These are phyloP conservation scores for Penicillium alfredii DNA, from an alignment of 495 filamentous ascomycete species.

Conservation along the genomic window DNA sequence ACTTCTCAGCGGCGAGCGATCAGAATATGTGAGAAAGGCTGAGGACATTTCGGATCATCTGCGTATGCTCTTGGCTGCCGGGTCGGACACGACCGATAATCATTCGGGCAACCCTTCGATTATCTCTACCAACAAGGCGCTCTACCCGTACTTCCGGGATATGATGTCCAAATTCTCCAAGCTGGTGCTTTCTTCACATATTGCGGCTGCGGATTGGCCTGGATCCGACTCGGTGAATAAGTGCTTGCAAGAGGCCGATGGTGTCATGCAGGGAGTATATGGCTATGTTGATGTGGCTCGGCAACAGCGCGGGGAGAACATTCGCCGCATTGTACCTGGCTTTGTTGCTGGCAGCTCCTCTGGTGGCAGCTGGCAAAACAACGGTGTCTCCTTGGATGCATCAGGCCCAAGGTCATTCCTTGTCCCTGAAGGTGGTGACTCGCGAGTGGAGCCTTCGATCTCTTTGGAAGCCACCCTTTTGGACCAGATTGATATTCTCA, in stretches of 20 bases:
- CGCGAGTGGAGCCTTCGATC: slow-evolving; percentile 63
- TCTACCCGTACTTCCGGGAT: slow-evolving; percentile 96
- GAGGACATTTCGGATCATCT: slow-evolving; percentile 98
- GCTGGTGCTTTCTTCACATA: slow-evolving; percentile 95
- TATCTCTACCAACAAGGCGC: slow-evolving; percentile 90
- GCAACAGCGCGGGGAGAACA: slow-evolving; percentile 82
- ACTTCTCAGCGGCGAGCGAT: slow-evolving; percentile 69
- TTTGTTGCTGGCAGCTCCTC: slow-evolving; percentile 77
- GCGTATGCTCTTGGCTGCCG: slow-evolving; percentile 86
- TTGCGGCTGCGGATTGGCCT: slow-evolving; percentile 91
- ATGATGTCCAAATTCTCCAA: slow-evolving; percentile 99
- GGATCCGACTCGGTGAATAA: slow-evolving; percentile 81
- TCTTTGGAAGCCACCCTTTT: slow-evolving; percentile 68
- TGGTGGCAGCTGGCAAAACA: slow-evolving; percentile 92
- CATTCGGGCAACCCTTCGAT: slow-evolving; percentile 99
- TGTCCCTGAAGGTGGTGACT: slow-evolving; percentile 69
- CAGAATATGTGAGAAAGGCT: slow-evolving; percentile 84
- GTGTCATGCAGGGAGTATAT: slow-evolving; percentile 86
- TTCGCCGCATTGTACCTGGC: slow-evolving; percentile 83
- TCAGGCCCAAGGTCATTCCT: slow-evolving; percentile 71
- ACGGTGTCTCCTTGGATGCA: slow-evolving; percentile 64
- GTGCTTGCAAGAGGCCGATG: slow-evolving; percentile 91
- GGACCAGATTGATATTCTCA: slow-evolving; percentile 78
- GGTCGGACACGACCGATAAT: slow-evolving; percentile 94
- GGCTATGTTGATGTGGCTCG: slow-evolving; percentile 93